Base-by-base conservation (phyloP, 345 rosid species). In the Eucalyptus camaldulensis region DNA sequence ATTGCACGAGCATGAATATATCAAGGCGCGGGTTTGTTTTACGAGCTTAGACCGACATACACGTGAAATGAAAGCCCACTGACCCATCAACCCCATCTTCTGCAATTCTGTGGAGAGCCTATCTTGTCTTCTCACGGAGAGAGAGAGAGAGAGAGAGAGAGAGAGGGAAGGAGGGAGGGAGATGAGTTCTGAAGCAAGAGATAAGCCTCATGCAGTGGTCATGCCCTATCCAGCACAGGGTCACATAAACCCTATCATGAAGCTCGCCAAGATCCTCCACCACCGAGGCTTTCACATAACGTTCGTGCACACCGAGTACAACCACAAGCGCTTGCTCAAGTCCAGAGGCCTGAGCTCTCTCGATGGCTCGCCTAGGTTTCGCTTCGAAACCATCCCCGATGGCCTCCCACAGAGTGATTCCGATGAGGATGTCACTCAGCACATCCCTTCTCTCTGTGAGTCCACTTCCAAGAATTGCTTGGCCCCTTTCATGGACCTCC, bases 401-500 rank as follows among this genome's bases (percentile, higher is more conserved):
- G 89, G 89, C 4, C 86, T 88, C 10, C 89, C 89, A 10, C 19
- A 8, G 11, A 67, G 80, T 16, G 80, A n/a, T 58, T 88, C 86
- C 24, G 62, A 88, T 33, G n/a, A 27, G 4, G 88, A 76, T 49
- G 80, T 86, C 31, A 89, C 89, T 13, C 90, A 87, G 33, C 86
- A 86, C 88, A 86, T 89, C 22, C 86, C 69, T 24, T 86, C 88
- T 72, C 69, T 89, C 6, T 49, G 69, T 44, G 60, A 31, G 1
- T 89, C 90, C 83, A 67, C 83, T 29, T 17, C 90, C 31, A 89
- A 49, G 31, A 86, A 49, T 47, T 89, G 88, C 85, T 53, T 86
- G 31, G 86, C n/a, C 9, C 88, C 93, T 4, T 91, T 91, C 24
- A 43, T 88, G 37, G 56, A 90, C 15, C 91, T 93, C 27, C 25